phyloP scores from a whole-genome alignment of 2,329 filamentous ascomycete species.

The Xylaria multiplex region DNA sequence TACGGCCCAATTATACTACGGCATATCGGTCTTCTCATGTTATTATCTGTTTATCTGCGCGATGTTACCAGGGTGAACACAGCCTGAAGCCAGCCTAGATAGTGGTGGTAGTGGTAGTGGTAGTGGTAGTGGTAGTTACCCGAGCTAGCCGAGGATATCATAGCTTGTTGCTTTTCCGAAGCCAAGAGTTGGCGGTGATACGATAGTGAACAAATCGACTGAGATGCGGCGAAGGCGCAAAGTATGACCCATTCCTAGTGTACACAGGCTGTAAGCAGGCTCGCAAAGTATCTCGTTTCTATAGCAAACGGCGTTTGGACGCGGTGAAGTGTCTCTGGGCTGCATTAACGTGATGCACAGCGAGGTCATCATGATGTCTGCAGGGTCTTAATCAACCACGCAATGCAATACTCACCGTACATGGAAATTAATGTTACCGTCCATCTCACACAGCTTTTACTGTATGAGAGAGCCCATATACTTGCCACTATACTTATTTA shows the following conservation, averaged over 20 bases:
- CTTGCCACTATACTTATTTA: neutral
- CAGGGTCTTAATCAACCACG: slow-evolving; percentile 31
- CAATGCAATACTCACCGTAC: slow-evolving; percentile 19
- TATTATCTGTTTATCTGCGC: slow-evolving; percentile 1
- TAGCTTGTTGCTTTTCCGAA: slow-evolving; percentile 26
- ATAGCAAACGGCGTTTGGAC: slow-evolving; percentile 21
- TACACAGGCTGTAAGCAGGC: slow-evolving; percentile 22
- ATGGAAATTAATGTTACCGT: slow-evolving; percentile 24
- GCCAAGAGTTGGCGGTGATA: slow-evolving; percentile 33
- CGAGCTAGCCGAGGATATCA: slow-evolving; percentile 32
- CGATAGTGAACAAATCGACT: slow-evolving; percentile 17
- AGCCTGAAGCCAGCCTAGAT: slow-evolving; percentile 1
- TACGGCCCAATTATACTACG: neutral
- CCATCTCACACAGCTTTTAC: neutral
- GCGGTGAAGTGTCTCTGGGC: slow-evolving; percentile 41
- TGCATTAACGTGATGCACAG: slow-evolving; percentile 39
- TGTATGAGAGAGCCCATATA: slow-evolving; percentile 9
- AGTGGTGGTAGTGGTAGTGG: slow-evolving; percentile 3
- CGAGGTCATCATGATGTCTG: slow-evolving; percentile 39
- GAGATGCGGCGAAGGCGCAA: slow-evolving; percentile 33
- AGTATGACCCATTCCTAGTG: slow-evolving; percentile 23
- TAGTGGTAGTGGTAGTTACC: slow-evolving; percentile 12
- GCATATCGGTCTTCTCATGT: neutral
- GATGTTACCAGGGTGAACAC: slow-evolving; percentile 7
- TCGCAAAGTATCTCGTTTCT: slow-evolving; percentile 16